These are phyloP conservation scores for Solidago caesia DNA, from an alignment of 129 eudicot genomes.

Conservation along the genomic window DNA sequence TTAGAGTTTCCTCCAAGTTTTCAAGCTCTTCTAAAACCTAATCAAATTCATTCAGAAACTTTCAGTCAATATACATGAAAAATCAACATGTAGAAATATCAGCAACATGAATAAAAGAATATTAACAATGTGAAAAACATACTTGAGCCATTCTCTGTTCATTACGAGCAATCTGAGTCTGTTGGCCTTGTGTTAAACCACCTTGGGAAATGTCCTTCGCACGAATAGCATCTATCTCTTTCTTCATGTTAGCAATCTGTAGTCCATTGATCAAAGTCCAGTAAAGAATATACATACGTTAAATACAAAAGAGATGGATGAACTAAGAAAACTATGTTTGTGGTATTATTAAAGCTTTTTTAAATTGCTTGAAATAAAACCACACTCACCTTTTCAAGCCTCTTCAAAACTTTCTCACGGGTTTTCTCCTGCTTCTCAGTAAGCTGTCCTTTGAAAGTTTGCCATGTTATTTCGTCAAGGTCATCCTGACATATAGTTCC, in stretches of 20 bases:
- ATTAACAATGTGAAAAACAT: not conserved
- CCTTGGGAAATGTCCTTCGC: conserved; percentile 98
- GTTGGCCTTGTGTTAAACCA: conserved; percentile 99
- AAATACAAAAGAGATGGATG: not conserved
- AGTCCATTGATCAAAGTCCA: conserved; percentile 25
- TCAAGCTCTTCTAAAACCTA: conserved; percentile 97
- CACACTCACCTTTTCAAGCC: conserved; percentile 82
- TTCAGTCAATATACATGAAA: not conserved
- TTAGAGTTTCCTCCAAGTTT: conserved; percentile 91
- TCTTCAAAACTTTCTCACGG: conserved; percentile 81
- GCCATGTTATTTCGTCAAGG: conserved; percentile 93
- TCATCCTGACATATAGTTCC: conserved; percentile 55
- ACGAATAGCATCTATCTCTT: conserved; percentile 97
- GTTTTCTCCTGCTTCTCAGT: conserved; percentile 99
- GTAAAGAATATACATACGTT: conserved; percentile 7
- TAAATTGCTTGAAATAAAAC: not conserved
- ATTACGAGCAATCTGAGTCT: conserved; percentile 98
- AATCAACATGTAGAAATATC: not conserved
- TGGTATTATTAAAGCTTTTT: too few relatives aligned
- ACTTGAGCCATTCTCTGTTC: conserved; percentile 98
- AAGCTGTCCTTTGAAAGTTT: conserved; percentile 93
- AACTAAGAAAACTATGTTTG: conserved; percentile 13
- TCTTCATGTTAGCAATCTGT: conserved; percentile 96
- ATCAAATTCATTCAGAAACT: conserved; percentile 12
- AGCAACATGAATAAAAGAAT: not conserved